phyloP scores from a whole-genome alignment of 495 filamentous ascomycete species.

The Penicillium goetzii region DNA sequence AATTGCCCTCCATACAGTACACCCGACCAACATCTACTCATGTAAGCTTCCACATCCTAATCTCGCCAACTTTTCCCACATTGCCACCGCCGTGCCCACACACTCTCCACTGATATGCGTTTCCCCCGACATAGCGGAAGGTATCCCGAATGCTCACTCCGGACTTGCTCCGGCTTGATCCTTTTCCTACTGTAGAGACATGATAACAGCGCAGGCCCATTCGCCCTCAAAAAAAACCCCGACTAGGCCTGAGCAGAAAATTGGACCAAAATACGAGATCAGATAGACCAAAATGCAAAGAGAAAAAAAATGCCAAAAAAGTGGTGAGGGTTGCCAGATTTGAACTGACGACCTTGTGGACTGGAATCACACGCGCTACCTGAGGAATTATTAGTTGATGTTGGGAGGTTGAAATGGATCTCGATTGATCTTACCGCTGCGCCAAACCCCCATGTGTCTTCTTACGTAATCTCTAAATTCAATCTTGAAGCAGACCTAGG shows the following conservation, averaged over 20 bases:
- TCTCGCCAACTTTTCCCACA: neutral
- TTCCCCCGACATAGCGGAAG: neutral
- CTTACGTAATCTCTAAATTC: neutral
- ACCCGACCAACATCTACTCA: neutral
- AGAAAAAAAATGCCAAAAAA: neutral
- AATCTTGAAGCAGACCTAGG: neutral
- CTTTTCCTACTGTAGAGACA: too few species aligned
- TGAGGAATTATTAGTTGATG: neutral
- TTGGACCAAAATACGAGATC: too few species aligned
- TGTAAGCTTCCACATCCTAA: neutral
- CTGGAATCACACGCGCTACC: slow-evolving; percentile 14
- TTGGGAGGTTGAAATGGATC: neutral
- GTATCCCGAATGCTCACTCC: neutral
- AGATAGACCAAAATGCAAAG: too few species aligned
- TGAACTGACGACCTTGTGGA: slow-evolving; percentile 12
- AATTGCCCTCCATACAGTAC: too few species aligned
- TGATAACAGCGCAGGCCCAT: too few species aligned
- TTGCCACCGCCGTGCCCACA: neutral
- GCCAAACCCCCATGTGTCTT: slow-evolving; percentile 2
- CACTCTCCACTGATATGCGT: slow-evolving; percentile 3
- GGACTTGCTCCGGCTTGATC: neutral
- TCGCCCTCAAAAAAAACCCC: too few species aligned
- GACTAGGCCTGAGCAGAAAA: neutral
- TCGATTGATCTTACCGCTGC: neutral
- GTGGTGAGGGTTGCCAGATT: slow-evolving; percentile 9